Percentiles rank a stretch among this genome's conserved stretches.
Conservation (phyloP, 495 filamentous ascomycete species). For the Hyaloscypha hepaticicola region DNA sequence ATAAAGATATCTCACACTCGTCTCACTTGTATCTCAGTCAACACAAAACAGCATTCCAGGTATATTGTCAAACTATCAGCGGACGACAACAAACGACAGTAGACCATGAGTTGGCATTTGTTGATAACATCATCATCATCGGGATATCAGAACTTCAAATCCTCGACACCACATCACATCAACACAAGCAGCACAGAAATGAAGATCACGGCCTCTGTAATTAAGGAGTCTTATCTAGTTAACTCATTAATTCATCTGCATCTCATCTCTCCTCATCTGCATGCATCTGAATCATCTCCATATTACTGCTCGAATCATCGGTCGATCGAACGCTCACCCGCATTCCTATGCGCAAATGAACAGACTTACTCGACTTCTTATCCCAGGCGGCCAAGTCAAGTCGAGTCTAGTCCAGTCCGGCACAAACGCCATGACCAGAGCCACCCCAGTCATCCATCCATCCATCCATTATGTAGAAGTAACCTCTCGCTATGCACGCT, state of each 20-base stretch:
- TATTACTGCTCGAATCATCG: not conserved
- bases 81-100: too few relatives aligned
- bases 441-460: not conserved
- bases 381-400: too few relatives aligned
- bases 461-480: not conserved
- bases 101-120: too few relatives aligned
- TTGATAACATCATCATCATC: too few relatives aligned
- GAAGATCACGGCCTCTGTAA: not conserved
- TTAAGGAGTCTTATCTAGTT: not conserved
- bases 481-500: not conserved
- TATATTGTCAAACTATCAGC: too few relatives aligned
- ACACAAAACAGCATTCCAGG: too few relatives aligned
- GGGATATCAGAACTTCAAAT: too few relatives aligned
- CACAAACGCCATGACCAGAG: not conserved
- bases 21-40: too few relatives aligned
- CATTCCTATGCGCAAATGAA: not conserved
- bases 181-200: not conserved
- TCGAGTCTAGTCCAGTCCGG: not conserved
- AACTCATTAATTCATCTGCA: not conserved
- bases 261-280: not conserved
- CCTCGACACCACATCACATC: not conserved
- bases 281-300: not conserved
- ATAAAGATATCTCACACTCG: too few relatives aligned
- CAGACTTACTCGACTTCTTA: not conserved
- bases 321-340: not conserved